Evolutionary conservation across 345 rosid genomes (phyloP).

Genomic region (Salix koriyanagi): DNA sequence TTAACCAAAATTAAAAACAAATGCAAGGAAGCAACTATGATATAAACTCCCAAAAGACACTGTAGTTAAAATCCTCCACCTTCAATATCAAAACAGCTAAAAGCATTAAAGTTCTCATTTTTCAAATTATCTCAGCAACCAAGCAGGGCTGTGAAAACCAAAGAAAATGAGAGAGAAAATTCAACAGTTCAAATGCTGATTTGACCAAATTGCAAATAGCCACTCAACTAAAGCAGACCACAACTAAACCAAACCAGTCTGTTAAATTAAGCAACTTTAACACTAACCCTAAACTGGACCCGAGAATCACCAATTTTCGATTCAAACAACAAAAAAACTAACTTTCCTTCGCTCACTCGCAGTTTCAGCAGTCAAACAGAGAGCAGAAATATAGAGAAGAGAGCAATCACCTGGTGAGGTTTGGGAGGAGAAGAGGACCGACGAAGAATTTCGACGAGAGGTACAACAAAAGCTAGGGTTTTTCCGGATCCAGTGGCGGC

Average conservation of each 20-base stretch:
- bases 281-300: neutral
- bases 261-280: neutral
- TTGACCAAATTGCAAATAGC: neutral
- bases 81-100: neutral
- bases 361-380: neutral
- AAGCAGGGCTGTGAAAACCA: neutral
- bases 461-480: conserved; percentile 81
- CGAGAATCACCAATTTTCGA: neutral
- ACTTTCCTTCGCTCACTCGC: neutral
- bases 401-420: conserved; percentile 53
- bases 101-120: neutral
- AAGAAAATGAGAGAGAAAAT: neutral
- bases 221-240: neutral
- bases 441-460: conserved; percentile 75
- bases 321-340: neutral
- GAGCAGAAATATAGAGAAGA: neutral
- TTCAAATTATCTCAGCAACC: neutral
- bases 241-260: neutral
- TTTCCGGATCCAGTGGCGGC: conserved; percentile 97
- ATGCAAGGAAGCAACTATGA: neutral
- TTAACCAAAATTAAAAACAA: neutral
- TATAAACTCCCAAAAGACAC: neutral
- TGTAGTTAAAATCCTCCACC: neutral
- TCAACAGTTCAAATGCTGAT: neutral
- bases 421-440: conserved; percentile 58